Conservation (phyloP, 345 rosid genomes). For the Pistacia vera region DNA sequence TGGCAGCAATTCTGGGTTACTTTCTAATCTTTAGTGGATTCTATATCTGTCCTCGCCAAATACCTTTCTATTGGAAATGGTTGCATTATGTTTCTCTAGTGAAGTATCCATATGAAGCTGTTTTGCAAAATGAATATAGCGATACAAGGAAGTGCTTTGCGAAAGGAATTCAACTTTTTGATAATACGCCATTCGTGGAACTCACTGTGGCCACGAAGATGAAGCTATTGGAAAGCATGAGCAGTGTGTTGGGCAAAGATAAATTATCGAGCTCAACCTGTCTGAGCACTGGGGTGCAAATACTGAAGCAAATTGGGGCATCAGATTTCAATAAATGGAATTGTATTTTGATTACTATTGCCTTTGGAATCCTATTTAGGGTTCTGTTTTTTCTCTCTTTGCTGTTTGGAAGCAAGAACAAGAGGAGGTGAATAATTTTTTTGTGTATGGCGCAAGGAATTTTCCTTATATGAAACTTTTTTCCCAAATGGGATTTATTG, state of each 20-base stretch:
- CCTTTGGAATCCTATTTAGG: conserved; percentile 36
- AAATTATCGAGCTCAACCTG: conserved; percentile 30
- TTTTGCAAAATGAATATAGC: conserved; percentile 27
- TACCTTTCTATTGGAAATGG: conserved; percentile 36
- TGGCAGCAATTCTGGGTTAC: conserved; percentile 28
- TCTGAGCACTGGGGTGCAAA: conserved; percentile 26
- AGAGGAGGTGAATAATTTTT: conserved; percentile 18
- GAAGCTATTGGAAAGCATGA: conserved; percentile 28
- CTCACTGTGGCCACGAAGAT: conserved; percentile 20
- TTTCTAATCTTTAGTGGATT: conserved; percentile 41
- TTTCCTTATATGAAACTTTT: no score
- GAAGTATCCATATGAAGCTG: conserved; percentile 29
- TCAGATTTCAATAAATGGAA: conserved; percentile 38
- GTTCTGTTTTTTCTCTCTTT: conserved; percentile 33
- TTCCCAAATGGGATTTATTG: no score
- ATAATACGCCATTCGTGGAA: conserved; percentile 23
- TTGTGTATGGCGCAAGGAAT: no score
- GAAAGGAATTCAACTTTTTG: conserved; percentile 36
- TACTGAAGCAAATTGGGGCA: conserved; percentile 23
- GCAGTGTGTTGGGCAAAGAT: conserved; percentile 20
- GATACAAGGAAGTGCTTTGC: conserved; percentile 34
- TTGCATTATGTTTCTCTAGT: conserved; percentile 39
- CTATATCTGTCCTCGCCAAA: conserved; percentile 35
- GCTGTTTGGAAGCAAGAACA: conserved; percentile 40
- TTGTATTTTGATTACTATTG: conserved; percentile 37